phyloP scores from a whole-genome alignment of 1,139 yeast species.

The Saccharomyces hybrid region DNA sequence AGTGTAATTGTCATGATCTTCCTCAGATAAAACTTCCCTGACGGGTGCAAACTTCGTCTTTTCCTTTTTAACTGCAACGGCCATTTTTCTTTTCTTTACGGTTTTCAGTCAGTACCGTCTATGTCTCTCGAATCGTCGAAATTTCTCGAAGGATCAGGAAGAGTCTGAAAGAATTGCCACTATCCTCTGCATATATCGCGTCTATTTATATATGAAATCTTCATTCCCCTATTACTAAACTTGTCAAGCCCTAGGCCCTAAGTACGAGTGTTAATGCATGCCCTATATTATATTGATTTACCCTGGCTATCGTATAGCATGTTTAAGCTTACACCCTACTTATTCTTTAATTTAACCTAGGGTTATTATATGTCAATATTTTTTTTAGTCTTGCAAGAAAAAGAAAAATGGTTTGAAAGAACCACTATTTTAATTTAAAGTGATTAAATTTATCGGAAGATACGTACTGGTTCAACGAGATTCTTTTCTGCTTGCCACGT shows the following conservation, averaged over 20 bases:
- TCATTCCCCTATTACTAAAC: background rate
- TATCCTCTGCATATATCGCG: background rate
- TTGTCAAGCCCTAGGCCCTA: background rate
- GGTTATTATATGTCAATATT: background rate
- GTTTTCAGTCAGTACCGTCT: background rate
- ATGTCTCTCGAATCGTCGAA: background rate
- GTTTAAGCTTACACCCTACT: background rate
- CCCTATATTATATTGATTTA: background rate
- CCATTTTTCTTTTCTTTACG: background rate
- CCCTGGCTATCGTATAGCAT: background rate
- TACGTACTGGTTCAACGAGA: background rate
- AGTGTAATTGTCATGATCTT: conserved; percentile 8
- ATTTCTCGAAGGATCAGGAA: background rate
- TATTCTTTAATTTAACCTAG: background rate
- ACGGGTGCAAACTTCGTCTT: conserved; percentile 12
- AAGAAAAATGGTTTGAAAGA: background rate
- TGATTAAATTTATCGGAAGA: background rate
- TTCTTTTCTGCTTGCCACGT: background rate
- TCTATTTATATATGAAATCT: background rate
- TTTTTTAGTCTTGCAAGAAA: background rate
- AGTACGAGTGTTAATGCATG: background rate
- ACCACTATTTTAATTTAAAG: background rate
- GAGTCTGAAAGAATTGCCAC: background rate
- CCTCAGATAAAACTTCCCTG: conserved; percentile 7
- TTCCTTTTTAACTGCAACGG: conserved; percentile 9